phyloP scores from a whole-genome alignment of 345 rosid genomes.

The Eucalyptus urophylla region DNA sequence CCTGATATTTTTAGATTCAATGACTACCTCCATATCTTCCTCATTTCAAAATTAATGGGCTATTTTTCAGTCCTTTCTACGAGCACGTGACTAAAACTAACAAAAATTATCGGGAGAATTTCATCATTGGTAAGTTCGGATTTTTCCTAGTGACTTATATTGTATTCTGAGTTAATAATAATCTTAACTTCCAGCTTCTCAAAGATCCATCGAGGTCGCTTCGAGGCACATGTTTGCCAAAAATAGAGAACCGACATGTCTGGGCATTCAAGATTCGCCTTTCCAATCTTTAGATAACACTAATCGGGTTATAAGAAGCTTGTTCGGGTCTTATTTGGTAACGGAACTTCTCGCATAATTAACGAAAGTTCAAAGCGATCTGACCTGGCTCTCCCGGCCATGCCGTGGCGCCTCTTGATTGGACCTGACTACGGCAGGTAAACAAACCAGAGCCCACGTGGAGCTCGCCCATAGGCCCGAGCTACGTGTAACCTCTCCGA shows the following conservation, averaged over 20 bases:
- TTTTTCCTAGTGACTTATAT: background rate
- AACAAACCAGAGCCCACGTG: constrained; percentile 25
- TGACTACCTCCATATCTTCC: no score
- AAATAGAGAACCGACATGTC: background rate
- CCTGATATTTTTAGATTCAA: rapidly evolving
- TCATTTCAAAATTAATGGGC: no score
- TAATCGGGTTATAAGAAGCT: background rate
- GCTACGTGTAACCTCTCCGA: constrained; percentile 26
- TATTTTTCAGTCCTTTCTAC: no score
- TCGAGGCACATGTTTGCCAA: rapidly evolving
- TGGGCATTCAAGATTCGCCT: background rate
- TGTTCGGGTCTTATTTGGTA: background rate
- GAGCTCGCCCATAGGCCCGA: constrained; percentile 6
- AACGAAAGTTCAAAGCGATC: background rate
- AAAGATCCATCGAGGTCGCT: rapidly evolving
- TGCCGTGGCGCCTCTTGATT: constrained; percentile 11
- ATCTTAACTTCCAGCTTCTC: background rate
- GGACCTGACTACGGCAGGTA: background rate
- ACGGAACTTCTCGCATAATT: background rate
- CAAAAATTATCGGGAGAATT: rapidly evolving
- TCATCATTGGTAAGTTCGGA: no score
- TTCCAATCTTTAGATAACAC: no score
- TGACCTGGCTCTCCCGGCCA: constrained; percentile 9
- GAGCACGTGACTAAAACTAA: rapidly evolving
- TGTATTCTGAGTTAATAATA: no score